A percentile compares a stretch with the other conserved stretches of the same genome.
Evolutionary conservation across 306 rosid species (phyloP).

Genomic region (Heteromeles arbutifolia): DNA sequence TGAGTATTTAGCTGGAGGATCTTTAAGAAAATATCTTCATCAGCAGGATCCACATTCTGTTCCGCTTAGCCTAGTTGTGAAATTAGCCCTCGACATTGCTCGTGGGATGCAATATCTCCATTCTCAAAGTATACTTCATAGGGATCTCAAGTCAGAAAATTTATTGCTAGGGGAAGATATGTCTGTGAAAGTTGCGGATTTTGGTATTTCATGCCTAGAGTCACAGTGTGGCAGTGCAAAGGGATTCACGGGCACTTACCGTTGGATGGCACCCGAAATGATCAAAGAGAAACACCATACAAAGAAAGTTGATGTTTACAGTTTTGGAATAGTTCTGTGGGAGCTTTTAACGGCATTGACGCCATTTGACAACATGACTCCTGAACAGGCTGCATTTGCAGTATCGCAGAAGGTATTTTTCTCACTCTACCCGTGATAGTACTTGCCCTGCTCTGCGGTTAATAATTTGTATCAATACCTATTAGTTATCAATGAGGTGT

Average conservation of each 20-base stretch:
- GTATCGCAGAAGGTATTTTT: conserved; percentile 77
- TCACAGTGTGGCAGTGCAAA: conserved; percentile 64
- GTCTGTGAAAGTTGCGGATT: conserved; percentile 94
- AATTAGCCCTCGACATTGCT: conserved; percentile 69
- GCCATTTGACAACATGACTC: conserved; percentile 91
- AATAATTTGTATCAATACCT: not conserved
- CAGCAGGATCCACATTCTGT: conserved; percentile 72
- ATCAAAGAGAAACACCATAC: conserved; percentile 87
- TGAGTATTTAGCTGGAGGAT: conserved; percentile 85
- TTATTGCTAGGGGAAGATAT: conserved; percentile 75
- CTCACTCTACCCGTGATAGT: not conserved
- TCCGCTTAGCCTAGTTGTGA: conserved; percentile 63
- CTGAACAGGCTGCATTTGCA: conserved; percentile 99
- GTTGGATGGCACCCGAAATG: conserved; percentile 99
- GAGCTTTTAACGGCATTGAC: conserved; percentile 81
- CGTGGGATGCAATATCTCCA: conserved; percentile 90
- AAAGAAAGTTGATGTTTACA: conserved; percentile 89
- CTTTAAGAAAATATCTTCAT: conserved; percentile 76
- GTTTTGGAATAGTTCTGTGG: conserved; percentile 96
- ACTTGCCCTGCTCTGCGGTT: not conserved
- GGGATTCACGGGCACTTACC: conserved; percentile 91
- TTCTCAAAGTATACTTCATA: conserved; percentile 85
- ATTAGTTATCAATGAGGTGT: not conserved
- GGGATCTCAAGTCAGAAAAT: conserved; percentile 97
- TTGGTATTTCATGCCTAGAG: conserved; percentile 91